Percentiles rank a stretch among this genome's conserved stretches.
Evolutionary conservation across 1,139 yeast genomes (phyloP).

Genomic region (Candida labiduridarum): DNA sequence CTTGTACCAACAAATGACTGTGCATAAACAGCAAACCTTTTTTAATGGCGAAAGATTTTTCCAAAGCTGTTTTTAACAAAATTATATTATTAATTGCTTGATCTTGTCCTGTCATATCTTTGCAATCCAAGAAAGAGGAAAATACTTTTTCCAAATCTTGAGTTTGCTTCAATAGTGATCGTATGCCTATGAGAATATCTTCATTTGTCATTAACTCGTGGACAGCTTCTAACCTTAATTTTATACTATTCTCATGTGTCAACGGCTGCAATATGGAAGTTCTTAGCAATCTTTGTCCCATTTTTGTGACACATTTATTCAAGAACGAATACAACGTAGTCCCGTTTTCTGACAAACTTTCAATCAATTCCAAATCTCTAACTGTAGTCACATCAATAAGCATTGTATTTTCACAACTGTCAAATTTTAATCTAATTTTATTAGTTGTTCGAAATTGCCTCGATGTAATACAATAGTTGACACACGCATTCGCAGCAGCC

Average conservation of each 20-base stretch:
- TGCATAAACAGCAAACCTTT: conserved; percentile 17
- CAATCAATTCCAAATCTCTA: conserved; percentile 36
- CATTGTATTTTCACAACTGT: conserved; percentile 43
- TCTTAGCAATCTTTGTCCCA: conserved; percentile 45
- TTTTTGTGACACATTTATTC: conserved; percentile 41
- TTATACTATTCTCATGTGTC: conserved; percentile 33
- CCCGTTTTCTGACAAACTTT: conserved; percentile 29
- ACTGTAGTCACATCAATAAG: conserved; percentile 40
- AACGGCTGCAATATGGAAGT: conserved; percentile 47
- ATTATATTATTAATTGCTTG: conserved; percentile 42
- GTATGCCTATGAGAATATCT: conserved; percentile 18
- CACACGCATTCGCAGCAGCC: conserved; percentile 36
- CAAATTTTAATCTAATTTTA: conserved; percentile 36
- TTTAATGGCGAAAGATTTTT: conserved; percentile 17
- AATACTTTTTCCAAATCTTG: conserved; percentile 42
- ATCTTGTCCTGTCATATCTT: conserved; percentile 22
- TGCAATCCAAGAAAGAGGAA: conserved; percentile 20
- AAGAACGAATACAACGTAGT: conserved; percentile 35
- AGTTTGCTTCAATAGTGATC: conserved; percentile 24
- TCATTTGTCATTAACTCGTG: conserved; percentile 27
- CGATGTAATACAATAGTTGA: conserved; percentile 21
- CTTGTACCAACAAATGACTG: conserved; percentile 25
- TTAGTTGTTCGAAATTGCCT: conserved; percentile 17
- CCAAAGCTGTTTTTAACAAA: conserved; percentile 33
- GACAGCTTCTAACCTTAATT: conserved; percentile 34